phyloP scores from a whole-genome alignment of 202 grass and related monocot species.

The Dendrocalamus latiflorus region DNA sequence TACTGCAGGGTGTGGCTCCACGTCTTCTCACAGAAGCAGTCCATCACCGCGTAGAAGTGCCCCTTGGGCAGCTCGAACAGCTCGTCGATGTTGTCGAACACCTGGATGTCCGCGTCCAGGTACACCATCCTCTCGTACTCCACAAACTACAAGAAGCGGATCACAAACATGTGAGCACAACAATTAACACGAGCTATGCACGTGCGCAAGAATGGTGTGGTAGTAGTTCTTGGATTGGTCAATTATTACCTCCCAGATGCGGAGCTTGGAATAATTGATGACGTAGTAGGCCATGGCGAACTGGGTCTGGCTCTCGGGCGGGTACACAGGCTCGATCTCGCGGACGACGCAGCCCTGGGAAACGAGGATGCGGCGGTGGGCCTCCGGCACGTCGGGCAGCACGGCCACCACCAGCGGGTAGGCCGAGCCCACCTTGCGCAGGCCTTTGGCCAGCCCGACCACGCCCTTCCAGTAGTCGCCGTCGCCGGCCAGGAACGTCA shows the following conservation, averaged over 20 bases:
- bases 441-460: constrained; percentile 75
- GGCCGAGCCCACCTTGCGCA: constrained; percentile 55
- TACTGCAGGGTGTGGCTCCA: constrained; percentile 91
- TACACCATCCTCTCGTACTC: constrained; percentile 92
- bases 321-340: constrained; percentile 86
- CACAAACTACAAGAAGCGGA: constrained; percentile 45
- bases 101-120: constrained; percentile 91
- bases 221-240: not conserved
- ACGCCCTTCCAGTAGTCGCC: constrained; percentile 93
- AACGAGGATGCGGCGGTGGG: constrained; percentile 58
- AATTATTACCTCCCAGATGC: constrained; percentile 74
- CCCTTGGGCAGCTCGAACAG: constrained; percentile 77
- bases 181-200: not conserved
- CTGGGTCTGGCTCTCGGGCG: constrained; percentile 84
- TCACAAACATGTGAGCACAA: not conserved
- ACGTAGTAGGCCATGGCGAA: constrained; percentile 97
- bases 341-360: constrained; percentile 78
- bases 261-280: constrained; percentile 99
- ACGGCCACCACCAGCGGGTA: constrained; percentile 78
- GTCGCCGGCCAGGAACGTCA: constrained; percentile 83
- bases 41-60: constrained; percentile 85
- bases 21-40: constrained; percentile 97
- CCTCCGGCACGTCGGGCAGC: constrained; percentile 77
- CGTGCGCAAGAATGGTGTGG: not conserved
- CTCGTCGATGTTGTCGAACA: constrained; percentile 87